Percentiles rank a stretch among this genome's conserved stretches.
phyloP scores from a whole-genome alignment of 768 basidiomycete species.

The Rhodotorula graminis region DNA sequence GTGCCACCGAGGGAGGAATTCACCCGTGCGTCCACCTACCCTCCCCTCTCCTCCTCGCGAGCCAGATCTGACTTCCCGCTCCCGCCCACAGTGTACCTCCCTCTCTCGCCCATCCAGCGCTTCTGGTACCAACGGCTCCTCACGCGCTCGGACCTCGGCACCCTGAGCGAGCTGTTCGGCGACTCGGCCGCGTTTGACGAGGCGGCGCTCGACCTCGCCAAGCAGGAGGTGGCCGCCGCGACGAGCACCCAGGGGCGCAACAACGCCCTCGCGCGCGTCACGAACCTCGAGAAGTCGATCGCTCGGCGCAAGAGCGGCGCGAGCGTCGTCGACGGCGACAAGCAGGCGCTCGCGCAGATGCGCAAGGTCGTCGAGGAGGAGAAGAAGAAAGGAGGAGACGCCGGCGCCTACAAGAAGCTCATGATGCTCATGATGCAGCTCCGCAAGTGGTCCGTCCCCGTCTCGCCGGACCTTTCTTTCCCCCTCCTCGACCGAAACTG shows the following conservation, averaged over 20 bases:
- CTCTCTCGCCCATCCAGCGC: constrained; percentile 53
- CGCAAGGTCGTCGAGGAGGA: background rate
- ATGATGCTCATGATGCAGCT: constrained; percentile 16
- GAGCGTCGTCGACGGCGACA: constrained; percentile 36
- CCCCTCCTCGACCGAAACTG: background rate
- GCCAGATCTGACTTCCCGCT: background rate
- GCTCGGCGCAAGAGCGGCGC: background rate
- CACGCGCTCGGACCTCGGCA: constrained; percentile 54
- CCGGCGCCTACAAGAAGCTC: background rate
- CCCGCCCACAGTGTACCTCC: constrained; percentile 42
- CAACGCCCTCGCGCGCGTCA: background rate
- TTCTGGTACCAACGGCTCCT: constrained; percentile 62
- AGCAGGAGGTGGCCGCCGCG: background rate
- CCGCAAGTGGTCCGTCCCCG: constrained; percentile 1
- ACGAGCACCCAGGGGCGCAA: background rate
- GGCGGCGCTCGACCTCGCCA: background rate
- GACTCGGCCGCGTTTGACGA: constrained; percentile 36
- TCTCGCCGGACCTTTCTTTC: constrained; percentile 15
- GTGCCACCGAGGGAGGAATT: constrained; percentile 60
- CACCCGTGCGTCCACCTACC: constrained; percentile 46
- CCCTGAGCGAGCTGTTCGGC: constrained; percentile 55
- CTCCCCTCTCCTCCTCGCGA: constrained; percentile 52
- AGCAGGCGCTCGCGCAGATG: constrained; percentile 1
- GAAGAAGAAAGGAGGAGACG: background rate
- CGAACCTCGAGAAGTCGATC: background rate